Percentiles rank a stretch among this genome's conserved stretches.
These are phyloP conservation scores for Pilasporangium apinafurcum DNA, from an alignment of 352 stramenopile species.

Conservation along the genomic window DNA sequence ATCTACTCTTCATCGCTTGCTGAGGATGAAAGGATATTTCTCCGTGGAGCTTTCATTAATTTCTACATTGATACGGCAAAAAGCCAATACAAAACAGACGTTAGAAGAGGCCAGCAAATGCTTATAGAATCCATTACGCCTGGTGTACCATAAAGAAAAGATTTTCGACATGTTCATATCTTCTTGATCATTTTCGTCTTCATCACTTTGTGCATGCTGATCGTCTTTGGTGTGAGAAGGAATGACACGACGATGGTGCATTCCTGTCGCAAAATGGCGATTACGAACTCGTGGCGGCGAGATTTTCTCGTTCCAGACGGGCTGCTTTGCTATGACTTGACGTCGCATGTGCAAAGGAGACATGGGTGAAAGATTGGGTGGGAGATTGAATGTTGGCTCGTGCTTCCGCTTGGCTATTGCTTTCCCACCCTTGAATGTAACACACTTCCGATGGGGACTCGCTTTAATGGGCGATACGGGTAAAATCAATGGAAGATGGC, in stretches of 20 bases:
- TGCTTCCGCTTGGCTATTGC: background rate
- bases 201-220: background rate
- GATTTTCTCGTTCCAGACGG: slow-evolving; percentile 15
- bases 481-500: slow-evolving; percentile 26
- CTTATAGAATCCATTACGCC: too few relatives aligned
- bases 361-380: background rate
- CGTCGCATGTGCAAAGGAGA: background rate
- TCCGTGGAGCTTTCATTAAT: too few relatives aligned
- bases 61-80: too few relatives aligned
- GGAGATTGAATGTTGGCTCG: background rate
- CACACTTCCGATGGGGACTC: slow-evolving; percentile 28
- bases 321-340: slow-evolving; percentile 7
- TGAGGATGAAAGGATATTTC: too few relatives aligned
- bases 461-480: slow-evolving; percentile 50
- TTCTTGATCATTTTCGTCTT: slow-evolving; percentile 9
- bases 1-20: background rate
- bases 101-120: too few relatives aligned
- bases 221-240: background rate
- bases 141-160: too few relatives aligned
- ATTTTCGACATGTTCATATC: slow-evolving; percentile 6
- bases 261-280: slow-evolving; percentile 13
- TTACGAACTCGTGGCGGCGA: slow-evolving; percentile 33
- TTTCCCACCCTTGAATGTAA: slow-evolving; percentile 15
- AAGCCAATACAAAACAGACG: background rate
- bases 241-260: background rate